These are phyloP conservation scores for Yueomyces sp. DNA, from an alignment of 805 yeast species.

Conservation along the genomic window DNA sequence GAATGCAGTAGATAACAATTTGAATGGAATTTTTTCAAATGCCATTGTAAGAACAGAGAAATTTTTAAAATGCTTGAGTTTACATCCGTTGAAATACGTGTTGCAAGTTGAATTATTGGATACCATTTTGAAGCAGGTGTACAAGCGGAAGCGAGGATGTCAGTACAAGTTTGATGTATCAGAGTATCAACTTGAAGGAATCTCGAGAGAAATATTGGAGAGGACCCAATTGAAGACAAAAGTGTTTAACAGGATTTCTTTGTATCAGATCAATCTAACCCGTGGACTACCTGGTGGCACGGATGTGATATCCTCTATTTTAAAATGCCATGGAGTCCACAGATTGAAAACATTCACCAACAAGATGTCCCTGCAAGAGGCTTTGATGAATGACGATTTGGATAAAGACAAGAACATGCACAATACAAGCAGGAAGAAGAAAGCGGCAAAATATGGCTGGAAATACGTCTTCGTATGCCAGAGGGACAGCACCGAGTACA, in stretches of 20 bases:
- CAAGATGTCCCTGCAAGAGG: conserved; percentile 1
- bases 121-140: conserved; percentile 28
- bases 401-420: too few species aligned
- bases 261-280: conserved; percentile 11
- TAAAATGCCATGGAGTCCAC: conserved; percentile 17
- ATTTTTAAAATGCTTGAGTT: conserved; percentile 60
- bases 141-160: conserved; percentile 3
- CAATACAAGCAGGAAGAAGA: not conserved
- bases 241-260: conserved; percentile 16
- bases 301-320: conserved; percentile 13
- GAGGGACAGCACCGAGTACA: not conserved
- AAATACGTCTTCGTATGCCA: conserved; percentile 44
- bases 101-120: conserved; percentile 42
- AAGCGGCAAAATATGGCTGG: not conserved
- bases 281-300: conserved; percentile 18
- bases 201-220: conserved; percentile 13
- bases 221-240: conserved; percentile 11
- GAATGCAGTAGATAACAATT: conserved; percentile 4
- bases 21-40: conserved; percentile 60
- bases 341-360: conserved; percentile 7
- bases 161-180: conserved; percentile 6
- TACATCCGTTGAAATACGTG: conserved; percentile 33
- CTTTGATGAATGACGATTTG: conserved; percentile 3
- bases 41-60: conserved; percentile 76
- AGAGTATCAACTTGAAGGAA: conserved; percentile 23